Percentiles rank a stretch among this genome's conserved stretches.
These are phyloP conservation scores for Auxenochlorella pyrenoidosa DNA, from an alignment of 139 green algal genomes.

Conservation along the genomic window DNA sequence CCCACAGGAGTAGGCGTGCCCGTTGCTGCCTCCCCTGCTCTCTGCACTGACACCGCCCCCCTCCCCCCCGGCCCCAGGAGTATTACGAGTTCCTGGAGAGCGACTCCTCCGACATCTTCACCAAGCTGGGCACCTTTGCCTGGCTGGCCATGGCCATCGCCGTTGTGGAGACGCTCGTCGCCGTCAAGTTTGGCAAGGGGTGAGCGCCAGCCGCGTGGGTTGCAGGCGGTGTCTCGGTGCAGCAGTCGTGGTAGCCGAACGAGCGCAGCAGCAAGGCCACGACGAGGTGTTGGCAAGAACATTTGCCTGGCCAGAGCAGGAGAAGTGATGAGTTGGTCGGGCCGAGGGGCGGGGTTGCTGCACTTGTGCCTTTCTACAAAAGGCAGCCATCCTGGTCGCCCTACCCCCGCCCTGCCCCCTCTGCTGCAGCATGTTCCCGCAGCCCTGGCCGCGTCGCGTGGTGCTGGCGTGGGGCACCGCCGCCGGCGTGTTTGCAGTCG, in stretches of 20 bases:
- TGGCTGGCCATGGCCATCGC: constrained; percentile 78
- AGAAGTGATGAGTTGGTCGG: too few species aligned
- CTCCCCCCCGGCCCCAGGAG: constrained; percentile 50
- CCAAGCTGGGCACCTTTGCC: constrained; percentile 86
- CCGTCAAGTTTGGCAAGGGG: constrained; percentile 84
- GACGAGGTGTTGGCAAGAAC: not conserved
- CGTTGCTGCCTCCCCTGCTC: too few species aligned
- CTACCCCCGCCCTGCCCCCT: not conserved
- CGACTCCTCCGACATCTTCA: constrained; percentile 44
- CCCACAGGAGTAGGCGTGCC: too few species aligned
- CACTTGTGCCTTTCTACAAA: too few species aligned
- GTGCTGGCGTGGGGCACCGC: constrained; percentile 54
- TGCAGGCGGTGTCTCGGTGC: not conserved
- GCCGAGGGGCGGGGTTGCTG: not conserved
- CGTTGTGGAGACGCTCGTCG: constrained; percentile 76
- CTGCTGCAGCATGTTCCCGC: constrained; percentile 55
- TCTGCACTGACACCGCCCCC: too few species aligned
- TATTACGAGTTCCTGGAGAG: constrained; percentile 88
- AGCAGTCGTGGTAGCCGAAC: not conserved
- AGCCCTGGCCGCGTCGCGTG: constrained; percentile 65
- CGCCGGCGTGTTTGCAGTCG: not conserved
- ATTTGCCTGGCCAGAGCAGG: not conserved
- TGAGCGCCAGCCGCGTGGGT: not conserved
- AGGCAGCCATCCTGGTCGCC: too few species aligned
- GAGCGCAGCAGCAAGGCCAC: not conserved